Base-by-base conservation (phyloP, 169 alveolate genomes). In the Neospora caninum region DNA sequence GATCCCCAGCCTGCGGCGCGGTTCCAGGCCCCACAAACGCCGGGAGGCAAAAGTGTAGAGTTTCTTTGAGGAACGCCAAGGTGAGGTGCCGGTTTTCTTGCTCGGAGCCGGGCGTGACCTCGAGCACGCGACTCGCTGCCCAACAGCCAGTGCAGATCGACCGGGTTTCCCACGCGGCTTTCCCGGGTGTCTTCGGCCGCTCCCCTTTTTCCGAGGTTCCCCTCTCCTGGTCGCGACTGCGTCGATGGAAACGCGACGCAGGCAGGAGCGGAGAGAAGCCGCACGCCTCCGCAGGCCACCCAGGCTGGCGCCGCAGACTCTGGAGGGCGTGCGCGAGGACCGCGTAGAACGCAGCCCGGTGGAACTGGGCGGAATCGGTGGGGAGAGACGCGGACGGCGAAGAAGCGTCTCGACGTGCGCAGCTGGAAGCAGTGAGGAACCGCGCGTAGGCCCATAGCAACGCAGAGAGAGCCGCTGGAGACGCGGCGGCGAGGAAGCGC, bases 51-150 rank as follows among this genome's bases (percentile, higher is more conserved):
- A n/a, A 20, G 86, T 2, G 43, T 6, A 78, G 86, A n/a, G 45
- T n/a, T 25, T 78, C 49, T 16, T 16, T 43, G 45, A 78, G 29
- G 45, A 78, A 78, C 49, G 86, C n/a, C 29, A 20, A 2, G 4
- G 86, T n/a, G n/a, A 78, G 86, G 31, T 1, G 86, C 45, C 86
- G 39, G 4, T n/a, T 13, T 13, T 0, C 86, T 0, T n/a, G 27
- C 49, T 78, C 49, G 42, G 39, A n/a, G 45, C 10, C 49, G n/a
- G 86, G 86, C 45, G 86, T 78, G 43, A 78, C 86, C n/a, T 78
- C 86, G n/a, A 36, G 27, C 31, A 78, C 86, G 39, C 86, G 39
- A n/a, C 49, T 36, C 29, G 86, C 86, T 1, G 86, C 86, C 86
- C 86, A 78, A 29, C 73, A 64, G 73, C 73, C 20, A 9, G 73